Base-by-base conservation (phyloP, 495 filamentous ascomycete genomes). In the Usnea hakonensis region DNA sequence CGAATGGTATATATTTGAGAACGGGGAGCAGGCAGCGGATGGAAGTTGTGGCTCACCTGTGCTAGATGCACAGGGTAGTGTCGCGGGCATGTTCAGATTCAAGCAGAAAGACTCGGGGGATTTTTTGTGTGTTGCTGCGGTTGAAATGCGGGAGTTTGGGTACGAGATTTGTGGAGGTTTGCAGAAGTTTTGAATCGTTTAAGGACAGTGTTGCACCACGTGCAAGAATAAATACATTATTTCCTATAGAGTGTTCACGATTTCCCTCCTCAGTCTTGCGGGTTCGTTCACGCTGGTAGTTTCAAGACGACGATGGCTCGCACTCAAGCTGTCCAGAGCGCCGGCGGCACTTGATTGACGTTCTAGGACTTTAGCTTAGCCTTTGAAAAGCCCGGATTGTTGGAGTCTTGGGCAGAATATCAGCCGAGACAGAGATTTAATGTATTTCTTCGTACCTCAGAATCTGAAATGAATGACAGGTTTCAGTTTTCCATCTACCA, bases 1-100 rank as follows among this genome's bases (percentile, higher is more conserved):
- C 32, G 23, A n/a, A 43, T 62, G 60, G 60, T 40, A 1, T 62
- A 5, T 62, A 21, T 57, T 62, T 55, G 60, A 62, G 35, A 62
- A 61, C 54, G 59, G 44, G 16, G 37, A 55, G 21, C 14, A 55
- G 32, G 7, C 28, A 9, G 44, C 36, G 38, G 59, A 61, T 55
- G 43, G 59, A 32, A 61, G 59, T 28, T 61, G 59, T 21, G 50
- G 60, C 38, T 57, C 60, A n/a, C 60, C 60, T 7, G 41, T 62
- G 32, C 43, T 62, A 41, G 23, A 56, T 43, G 50, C 30, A 16
- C 32, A 62, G 38, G 60, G 46, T 26, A 56, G 55, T 30, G 60
- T 57, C 40, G 60, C 55, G 35, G 48, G 50, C 13, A 55, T 62
- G 30, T 61, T 61, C 23, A 50, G 59, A 55, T 61, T 61, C 43